Evolutionary conservation across 2,329 filamentous ascomycete genomes (phyloP), one percentile per base, ranked within the genome.

Genomic region (Penicillium brasilianum): DNA sequence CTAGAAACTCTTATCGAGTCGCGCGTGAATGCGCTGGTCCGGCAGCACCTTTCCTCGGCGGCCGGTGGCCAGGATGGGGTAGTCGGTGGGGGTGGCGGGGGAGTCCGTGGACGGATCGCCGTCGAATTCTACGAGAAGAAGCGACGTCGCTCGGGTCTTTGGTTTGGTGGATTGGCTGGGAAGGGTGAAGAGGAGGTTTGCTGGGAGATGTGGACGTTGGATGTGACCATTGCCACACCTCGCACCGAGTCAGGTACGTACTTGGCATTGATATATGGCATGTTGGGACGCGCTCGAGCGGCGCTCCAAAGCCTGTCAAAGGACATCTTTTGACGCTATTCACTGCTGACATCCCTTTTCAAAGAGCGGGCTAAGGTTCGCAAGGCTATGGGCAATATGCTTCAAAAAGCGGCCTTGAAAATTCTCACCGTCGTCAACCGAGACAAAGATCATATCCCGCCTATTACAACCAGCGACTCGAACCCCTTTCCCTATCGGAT

Each of bases 401-500:
- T 99, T 57, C 87, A 93, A 66, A 91, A 92, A 63, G 91, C 93
- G 7, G 90, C 91, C 60, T 87, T 96, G 82, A 96, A 97, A 79
- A 94, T 97, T 70, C 87, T 97, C 69, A 89, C 88, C 64, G 90
- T 91, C 57, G 93, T 92, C 71, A 96, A 96, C 78, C 82, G 87
- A 55, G 90, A 97, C 78, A 96, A 96, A 76, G 92, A 96, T 72
- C 95, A 98, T 77, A 98, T 99, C 67, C 95, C 95, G 1, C 95
- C 94, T 54, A 98, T 98, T 71, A 97, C 93, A 9, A 95, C 93
- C 22, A 93, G 89, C 73, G 92, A 94, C 64, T 83, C 90, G 51
- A 98, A 98, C 76, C 94, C 95, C 0, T 99, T 98, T 73, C 94
- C 94, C 0, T 98, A 96, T 78, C 90, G 93, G 77, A 96, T 98